Conservation (phyloP, 176 grass and related monocot species). For the Eleusine coracana region DNA sequence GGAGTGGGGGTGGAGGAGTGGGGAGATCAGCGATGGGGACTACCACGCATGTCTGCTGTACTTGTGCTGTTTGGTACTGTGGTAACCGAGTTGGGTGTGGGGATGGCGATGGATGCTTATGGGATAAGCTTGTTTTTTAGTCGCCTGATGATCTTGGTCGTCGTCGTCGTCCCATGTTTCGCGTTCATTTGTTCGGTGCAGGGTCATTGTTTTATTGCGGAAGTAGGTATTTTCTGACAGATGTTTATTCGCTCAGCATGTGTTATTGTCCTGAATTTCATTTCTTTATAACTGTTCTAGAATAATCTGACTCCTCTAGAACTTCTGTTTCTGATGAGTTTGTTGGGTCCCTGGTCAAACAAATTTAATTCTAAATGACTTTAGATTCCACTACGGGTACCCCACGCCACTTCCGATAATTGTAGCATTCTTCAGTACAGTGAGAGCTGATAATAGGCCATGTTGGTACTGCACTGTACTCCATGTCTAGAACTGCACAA, state of each 20-base stretch:
- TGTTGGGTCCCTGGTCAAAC: neutral
- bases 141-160: neutral
- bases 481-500: neutral
- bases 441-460: neutral
- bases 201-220: conserved; percentile 20
- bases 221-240: neutral
- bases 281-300: neutral
- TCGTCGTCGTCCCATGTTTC: conserved; percentile 15
- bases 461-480: neutral
- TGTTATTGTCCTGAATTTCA: neutral
- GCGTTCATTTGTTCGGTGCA: neutral
- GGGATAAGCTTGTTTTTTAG: conserved; percentile 26
- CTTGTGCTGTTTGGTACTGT: conserved; percentile 31
- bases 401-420: neutral
- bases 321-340: neutral
- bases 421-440: neutral
- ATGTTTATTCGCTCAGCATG: neutral
- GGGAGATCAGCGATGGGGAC: conserved; percentile 22
- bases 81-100: conserved; percentile 9
- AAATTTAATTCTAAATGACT: neutral
- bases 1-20: neutral
- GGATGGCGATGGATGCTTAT: conserved; percentile 29
- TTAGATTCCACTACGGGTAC: neutral
- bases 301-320: neutral
- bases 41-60: conserved; percentile 19